A percentile compares a stretch with the other conserved stretches of the same genome.
Conservation (phyloP, 768 basidiomycete species). For the Phaeolepiota aurea region DNA sequence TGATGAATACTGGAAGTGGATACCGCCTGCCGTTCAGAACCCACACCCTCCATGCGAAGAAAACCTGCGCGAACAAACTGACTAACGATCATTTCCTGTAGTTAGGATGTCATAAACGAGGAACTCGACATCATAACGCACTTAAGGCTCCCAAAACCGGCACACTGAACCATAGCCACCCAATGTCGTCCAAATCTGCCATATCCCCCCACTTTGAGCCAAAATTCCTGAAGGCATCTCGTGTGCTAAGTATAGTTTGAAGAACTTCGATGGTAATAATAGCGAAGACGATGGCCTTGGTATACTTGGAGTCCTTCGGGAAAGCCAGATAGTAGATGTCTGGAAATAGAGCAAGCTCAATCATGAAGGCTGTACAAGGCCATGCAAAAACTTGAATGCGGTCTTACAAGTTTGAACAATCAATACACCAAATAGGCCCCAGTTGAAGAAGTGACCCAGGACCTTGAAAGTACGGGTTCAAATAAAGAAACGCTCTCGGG, state of each 20-base stretch:
- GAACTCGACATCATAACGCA: too few species aligned
- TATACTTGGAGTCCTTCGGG: constrained; percentile 12
- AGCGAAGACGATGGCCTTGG: constrained; percentile 13
- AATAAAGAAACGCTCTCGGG: neutral
- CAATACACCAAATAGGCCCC: constrained; percentile 10
- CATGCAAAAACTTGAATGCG: neutral
- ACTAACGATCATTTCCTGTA: too few species aligned
- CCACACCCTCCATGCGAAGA: constrained; percentile 12
- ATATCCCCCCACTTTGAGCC: constrained; percentile 17
- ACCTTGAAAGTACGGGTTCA: constrained; percentile 6
- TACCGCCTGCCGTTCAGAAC: constrained; percentile 5
- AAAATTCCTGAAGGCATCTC: constrained; percentile 16
- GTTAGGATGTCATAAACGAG: too few species aligned
- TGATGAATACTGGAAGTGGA: constrained; percentile 5
- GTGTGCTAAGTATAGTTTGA: constrained; percentile 13
- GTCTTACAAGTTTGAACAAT: constrained; percentile 16
- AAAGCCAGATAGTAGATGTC: constrained; percentile 20
- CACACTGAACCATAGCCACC: constrained; percentile 16
- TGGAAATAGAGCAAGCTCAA: constrained; percentile 1
- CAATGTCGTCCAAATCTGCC: constrained; percentile 10
- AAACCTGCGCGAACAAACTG: constrained; percentile 11
- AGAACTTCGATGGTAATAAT: constrained; percentile 11
- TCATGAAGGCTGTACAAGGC: neutral
- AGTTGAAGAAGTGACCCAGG: constrained; percentile 11
- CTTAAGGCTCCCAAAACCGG: constrained; percentile 14